These are phyloP conservation scores for Zymoseptoria crescenta DNA, from an alignment of 2,329 filamentous ascomycete genomes.

Conservation along the genomic window DNA sequence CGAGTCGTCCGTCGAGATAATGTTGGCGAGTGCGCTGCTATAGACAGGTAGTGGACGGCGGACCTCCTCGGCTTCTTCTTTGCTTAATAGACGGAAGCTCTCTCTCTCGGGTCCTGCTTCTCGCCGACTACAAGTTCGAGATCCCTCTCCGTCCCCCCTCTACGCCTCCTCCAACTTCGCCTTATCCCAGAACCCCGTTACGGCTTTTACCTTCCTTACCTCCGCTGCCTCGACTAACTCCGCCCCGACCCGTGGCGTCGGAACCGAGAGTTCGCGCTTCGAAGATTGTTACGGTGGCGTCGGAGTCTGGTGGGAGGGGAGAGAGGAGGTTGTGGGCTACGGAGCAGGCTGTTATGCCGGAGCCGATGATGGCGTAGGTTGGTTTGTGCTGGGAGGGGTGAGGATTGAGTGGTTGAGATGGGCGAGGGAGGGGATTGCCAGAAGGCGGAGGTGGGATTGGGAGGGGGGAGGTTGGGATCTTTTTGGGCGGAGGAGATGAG, in stretches of 20 bases:
- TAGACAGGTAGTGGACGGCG: background rate
- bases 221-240: constrained; percentile 9
- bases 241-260: constrained; percentile 16
- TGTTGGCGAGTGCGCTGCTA: no score
- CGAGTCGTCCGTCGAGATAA: constrained; percentile 13
- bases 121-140: constrained; percentile 12
- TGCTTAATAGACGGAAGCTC: constrained; percentile 1
- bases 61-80: constrained; percentile 11
- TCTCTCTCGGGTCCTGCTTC: constrained; percentile 4
- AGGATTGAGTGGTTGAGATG: constrained; percentile 5
- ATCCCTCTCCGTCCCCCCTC: constrained; percentile 6
- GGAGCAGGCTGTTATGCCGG: constrained; percentile 14
- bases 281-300: constrained; percentile 8
- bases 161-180: constrained; percentile 10
- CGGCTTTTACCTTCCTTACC: constrained; percentile 8
- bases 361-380: constrained; percentile 16
- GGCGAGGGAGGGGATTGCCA: constrained; percentile 10
- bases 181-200: constrained; percentile 10
- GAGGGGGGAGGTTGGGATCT: constrained; percentile 12
- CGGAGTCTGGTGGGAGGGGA: constrained; percentile 1
- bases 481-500: constrained; percentile 8
- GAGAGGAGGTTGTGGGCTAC: constrained; percentile 13
- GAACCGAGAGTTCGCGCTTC: constrained; percentile 12
- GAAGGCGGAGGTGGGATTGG: constrained; percentile 14
- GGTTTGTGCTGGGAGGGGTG: constrained; percentile 4